Evolutionary conservation across 495 filamentous ascomycete species (phyloP), one percentile per base, ranked within the genome.

Genomic region (Parachaetomium inaequale): DNA sequence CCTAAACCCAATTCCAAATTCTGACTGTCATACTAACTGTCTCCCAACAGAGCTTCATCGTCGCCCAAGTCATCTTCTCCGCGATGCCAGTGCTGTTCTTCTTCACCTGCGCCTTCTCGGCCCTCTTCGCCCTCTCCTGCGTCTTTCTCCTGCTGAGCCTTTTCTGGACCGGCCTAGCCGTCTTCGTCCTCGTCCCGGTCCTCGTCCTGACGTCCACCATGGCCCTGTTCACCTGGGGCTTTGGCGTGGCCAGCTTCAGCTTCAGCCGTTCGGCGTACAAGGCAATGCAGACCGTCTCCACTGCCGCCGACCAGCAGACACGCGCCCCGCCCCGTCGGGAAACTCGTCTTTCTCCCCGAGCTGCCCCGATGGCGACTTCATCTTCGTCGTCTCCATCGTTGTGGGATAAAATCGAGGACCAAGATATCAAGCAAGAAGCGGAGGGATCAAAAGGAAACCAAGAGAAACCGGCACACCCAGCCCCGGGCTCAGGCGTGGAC

Each of bases 11-110:
- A 31, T 11, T 5, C 6, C 26, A 31, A 23, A 31, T 11, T 5
- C 6, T 26, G 17, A 25, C 21, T 25, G 4, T 7, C 11, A 7
- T 23, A 10, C 21, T 19, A 19, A 52, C 26, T 10, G 2, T 14
- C 1, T 17, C 11, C 12, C 19, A 25, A 15, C 58, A 58, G 56
- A 45, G n/a, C 56, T 50, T 58, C 51, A 31, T 60, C 47, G 71
- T 79, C 45, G 76, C 76, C 10, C 85, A 89, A 64, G 56, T 85
- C 31, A 68, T 77, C 59, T 74, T 87, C 45, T 82, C 82, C 10
- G 75, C 81, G 49, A 63, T 88, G 55, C 87, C 88, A 14, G 34
- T 90, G 56, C 68, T 81, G 32, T 72, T 90, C 45, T 90, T 91
- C 77, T 28, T 80, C 56, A 67, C 80, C 65, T 87, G 88, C 75